These are phyloP conservation scores for Polyporus tsugae DNA, from an alignment of 1,284 basidiomycete genomes.

Conservation along the genomic window DNA sequence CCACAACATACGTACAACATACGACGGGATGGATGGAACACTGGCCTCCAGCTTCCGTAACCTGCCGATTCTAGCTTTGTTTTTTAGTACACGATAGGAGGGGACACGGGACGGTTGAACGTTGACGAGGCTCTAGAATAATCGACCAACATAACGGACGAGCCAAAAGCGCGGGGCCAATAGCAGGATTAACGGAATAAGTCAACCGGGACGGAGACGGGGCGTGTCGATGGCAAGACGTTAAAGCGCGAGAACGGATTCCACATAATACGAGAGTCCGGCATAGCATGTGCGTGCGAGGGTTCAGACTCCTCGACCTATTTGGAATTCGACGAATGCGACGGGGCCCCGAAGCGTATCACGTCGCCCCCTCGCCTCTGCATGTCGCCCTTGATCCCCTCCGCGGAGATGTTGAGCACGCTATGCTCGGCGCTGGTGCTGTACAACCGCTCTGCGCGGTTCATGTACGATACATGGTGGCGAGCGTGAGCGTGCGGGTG, in stretches of 20 bases:
- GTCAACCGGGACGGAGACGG: constrained; percentile 14
- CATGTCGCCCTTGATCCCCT: constrained; percentile 48
- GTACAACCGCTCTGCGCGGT: constrained; percentile 56
- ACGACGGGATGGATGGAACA: neutral
- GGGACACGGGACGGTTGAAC: neutral
- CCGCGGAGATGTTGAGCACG: constrained; percentile 39
- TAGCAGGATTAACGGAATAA: constrained; percentile 30
- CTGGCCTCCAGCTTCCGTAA: neutral
- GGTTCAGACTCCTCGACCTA: neutral
- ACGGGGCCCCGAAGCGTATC: constrained; percentile 53
- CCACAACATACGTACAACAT: neutral
- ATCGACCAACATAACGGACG: constrained; percentile 5
- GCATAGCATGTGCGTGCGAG: neutral
- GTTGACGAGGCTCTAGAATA: neutral
- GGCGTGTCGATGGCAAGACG: constrained; percentile 3
- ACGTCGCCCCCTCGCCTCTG: constrained; percentile 51
- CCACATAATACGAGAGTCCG: neutral
- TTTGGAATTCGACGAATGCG: constrained; percentile 19
- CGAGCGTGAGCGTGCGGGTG: constrained; percentile 79
- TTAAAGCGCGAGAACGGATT: neutral
- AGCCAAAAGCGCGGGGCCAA: constrained; percentile 16
- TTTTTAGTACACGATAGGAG: neutral
- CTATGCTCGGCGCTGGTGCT: constrained; percentile 38
- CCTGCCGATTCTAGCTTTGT: constrained; percentile 3
- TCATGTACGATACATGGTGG: constrained; percentile 60